phyloP scores from a whole-genome alignment of 176 grass and related monocot genomes.

The Oryza brachyantha region DNA sequence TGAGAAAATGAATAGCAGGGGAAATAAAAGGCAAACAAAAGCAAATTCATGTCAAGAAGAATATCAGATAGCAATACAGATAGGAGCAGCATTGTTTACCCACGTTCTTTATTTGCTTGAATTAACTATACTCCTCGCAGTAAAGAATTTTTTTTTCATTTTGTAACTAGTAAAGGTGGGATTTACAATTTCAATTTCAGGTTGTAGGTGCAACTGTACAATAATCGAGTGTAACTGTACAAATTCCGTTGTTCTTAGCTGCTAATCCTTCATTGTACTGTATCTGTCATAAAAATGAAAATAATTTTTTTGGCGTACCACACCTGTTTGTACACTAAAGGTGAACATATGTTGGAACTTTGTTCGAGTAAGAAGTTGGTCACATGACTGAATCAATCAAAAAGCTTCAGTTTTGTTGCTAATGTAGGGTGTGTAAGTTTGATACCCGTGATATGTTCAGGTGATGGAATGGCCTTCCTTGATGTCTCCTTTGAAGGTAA shows the following conservation, averaged over 20 bases:
- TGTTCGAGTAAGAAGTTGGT: not conserved
- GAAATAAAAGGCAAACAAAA: not conserved
- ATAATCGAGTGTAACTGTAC: not conserved
- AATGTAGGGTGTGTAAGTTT: not conserved
- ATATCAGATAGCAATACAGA: not conserved
- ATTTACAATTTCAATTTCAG: constrained; percentile 21
- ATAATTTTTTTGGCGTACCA: not conserved
- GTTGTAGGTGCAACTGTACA: constrained; percentile 32
- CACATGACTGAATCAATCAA: not conserved
- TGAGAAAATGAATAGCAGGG: constrained; percentile 23
- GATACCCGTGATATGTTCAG: not conserved
- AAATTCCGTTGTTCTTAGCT: not conserved
- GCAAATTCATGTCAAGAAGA: not conserved
- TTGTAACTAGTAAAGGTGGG: constrained; percentile 10
- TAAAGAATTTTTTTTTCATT: constrained; percentile 20
- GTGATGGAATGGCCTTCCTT: not conserved
- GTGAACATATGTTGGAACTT: not conserved
- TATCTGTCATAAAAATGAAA: constrained; percentile 1
- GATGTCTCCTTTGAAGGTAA: no score
- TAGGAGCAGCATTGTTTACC: not conserved
- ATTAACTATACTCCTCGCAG: constrained; percentile 12
- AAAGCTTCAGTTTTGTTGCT: not conserved
- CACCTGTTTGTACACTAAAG: constrained; percentile 12
- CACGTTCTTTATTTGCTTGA: constrained; percentile 14
- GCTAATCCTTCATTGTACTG: constrained; percentile 12